These are phyloP conservation scores for Sordariomycetes sp. DNA, from an alignment of 2,329 filamentous ascomycete genomes.

Conservation along the genomic window DNA sequence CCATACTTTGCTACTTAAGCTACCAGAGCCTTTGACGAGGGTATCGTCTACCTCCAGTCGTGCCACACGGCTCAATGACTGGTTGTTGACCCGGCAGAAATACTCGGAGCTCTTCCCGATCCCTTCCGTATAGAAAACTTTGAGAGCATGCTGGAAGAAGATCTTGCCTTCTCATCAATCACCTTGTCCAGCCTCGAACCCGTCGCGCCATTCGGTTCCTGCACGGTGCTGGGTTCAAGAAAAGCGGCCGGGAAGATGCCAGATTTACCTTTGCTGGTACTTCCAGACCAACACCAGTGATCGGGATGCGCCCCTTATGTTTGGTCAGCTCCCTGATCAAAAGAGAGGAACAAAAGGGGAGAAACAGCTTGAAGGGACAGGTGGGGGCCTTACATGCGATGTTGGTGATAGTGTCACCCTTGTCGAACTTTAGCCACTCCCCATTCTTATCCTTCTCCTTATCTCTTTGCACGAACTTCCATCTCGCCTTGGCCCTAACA, in stretches of 20 bases:
- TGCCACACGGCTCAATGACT: too few relatives aligned
- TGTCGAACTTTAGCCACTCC: conserved; percentile 52
- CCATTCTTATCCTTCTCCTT: conserved; percentile 24
- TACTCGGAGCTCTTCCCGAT: conserved; percentile 7
- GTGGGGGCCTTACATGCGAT: conserved; percentile 50
- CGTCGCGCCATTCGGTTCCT: conserved; percentile 18
- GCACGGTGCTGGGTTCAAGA: conserved; percentile 35
- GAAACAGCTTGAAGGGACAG: conserved; percentile 9
- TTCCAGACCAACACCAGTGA: conserved; percentile 49
- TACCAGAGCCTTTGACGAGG: too few relatives aligned
- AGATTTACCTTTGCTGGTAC: conserved; percentile 40
- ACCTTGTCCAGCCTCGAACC: conserved; percentile 19
- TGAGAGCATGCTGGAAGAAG: conserved; percentile 19
- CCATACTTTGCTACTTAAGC: too few relatives aligned
- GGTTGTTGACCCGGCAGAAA: conserved; percentile 17
- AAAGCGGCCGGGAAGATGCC: conserved; percentile 44
- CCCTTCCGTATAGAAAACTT: conserved; percentile 22
- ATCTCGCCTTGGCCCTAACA: conserved; percentile 38
- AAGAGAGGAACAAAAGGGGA: background rate
- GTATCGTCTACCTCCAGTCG: too few relatives aligned
- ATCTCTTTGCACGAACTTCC: conserved; percentile 41
- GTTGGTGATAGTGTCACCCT: conserved; percentile 58
- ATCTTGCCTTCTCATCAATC: conserved; percentile 24
- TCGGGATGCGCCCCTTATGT: conserved; percentile 31
- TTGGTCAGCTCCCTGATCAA: background rate